These are phyloP conservation scores for Pistacia vera DNA, from an alignment of 345 rosid species.

Conservation along the genomic window DNA sequence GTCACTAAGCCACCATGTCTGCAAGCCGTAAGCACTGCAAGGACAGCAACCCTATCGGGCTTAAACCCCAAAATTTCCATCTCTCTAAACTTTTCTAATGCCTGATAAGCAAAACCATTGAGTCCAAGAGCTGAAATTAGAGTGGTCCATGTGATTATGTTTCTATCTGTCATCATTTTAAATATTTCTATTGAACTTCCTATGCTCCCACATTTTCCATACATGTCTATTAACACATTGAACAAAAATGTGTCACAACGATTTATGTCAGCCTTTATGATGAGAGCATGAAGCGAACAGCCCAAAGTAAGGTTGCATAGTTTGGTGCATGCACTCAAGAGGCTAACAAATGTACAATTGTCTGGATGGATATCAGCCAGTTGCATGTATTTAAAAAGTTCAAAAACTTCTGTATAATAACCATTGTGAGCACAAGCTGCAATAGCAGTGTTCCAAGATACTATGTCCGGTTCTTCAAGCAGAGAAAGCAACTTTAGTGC, in stretches of 20 bases:
- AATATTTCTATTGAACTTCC: slow-evolving; percentile 51
- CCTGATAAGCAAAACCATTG: slow-evolving; percentile 59
- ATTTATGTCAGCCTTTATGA: slow-evolving; percentile 59
- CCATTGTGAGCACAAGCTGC: slow-evolving; percentile 75
- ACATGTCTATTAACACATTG: slow-evolving; percentile 84
- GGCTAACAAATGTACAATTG: slow-evolving; percentile 77
- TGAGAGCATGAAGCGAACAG: slow-evolving; percentile 67
- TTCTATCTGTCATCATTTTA: slow-evolving; percentile 47
- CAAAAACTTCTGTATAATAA: slow-evolving; percentile 51
- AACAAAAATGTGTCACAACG: slow-evolving; percentile 56
- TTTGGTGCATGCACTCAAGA: slow-evolving; percentile 55
- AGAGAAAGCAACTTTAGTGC: slow-evolving; percentile 64
- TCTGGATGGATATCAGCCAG: slow-evolving; percentile 55
- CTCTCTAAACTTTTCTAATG: slow-evolving; percentile 61
- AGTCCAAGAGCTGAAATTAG: slow-evolving; percentile 73
- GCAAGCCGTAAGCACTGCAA: slow-evolving; percentile 72
- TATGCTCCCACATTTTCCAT: slow-evolving; percentile 83
- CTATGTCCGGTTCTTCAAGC: slow-evolving; percentile 70
- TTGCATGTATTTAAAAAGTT: slow-evolving; percentile 67
- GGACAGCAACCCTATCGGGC: slow-evolving; percentile 71
- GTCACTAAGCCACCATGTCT: slow-evolving; percentile 70
- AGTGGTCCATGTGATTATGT: slow-evolving; percentile 80
- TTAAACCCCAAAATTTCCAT: slow-evolving; percentile 55
- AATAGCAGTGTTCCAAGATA: slow-evolving; percentile 81
- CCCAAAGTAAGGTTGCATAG: slow-evolving; percentile 63